Conservation (phyloP, 495 filamentous ascomycete genomes). For the Xylaria curta region DNA sequence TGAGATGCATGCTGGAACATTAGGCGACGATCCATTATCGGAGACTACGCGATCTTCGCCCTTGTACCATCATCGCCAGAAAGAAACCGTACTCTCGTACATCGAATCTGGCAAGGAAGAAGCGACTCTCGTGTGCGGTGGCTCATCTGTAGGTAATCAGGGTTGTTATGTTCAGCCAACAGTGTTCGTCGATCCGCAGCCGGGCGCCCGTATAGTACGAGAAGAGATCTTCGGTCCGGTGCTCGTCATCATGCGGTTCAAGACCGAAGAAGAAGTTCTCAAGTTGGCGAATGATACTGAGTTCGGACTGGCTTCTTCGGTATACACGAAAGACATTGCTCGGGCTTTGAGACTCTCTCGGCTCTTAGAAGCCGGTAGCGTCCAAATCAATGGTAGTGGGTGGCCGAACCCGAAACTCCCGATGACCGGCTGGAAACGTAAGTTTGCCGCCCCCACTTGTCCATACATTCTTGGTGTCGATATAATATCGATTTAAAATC, state of each 20-base stretch:
- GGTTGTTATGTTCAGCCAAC: constrained; percentile 69
- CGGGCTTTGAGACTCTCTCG: constrained; percentile 70
- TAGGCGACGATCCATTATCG: constrained; percentile 12
- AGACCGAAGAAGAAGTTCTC: constrained; percentile 67
- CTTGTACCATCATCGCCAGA: constrained; percentile 16
- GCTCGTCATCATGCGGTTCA: constrained; percentile 71
- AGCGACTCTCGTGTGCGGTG: constrained; percentile 31
- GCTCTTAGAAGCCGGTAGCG: constrained; percentile 70
- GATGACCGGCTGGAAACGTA: constrained; percentile 41
- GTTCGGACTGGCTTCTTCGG: constrained; percentile 73
- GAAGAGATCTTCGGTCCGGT: constrained; percentile 69
- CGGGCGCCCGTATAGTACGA: constrained; percentile 65
- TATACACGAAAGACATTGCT: constrained; percentile 75
- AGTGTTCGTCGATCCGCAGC: constrained; percentile 71
- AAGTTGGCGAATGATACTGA: constrained; percentile 72
- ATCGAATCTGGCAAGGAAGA: constrained; percentile 44
- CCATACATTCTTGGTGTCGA: background rate
- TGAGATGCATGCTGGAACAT: background rate
- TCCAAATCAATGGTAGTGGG: constrained; percentile 45
- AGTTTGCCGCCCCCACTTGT: background rate
- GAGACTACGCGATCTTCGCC: constrained; percentile 10
- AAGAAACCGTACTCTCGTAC: constrained; percentile 33
- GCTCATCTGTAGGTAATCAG: constrained; percentile 28
- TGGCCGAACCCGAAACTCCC: constrained; percentile 29
- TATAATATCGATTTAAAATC: background rate